Percentiles rank a stretch among this genome's conserved stretches.
Conservation (phyloP, 2,329 filamentous ascomycete species). For the Nectriaceae sp. region DNA sequence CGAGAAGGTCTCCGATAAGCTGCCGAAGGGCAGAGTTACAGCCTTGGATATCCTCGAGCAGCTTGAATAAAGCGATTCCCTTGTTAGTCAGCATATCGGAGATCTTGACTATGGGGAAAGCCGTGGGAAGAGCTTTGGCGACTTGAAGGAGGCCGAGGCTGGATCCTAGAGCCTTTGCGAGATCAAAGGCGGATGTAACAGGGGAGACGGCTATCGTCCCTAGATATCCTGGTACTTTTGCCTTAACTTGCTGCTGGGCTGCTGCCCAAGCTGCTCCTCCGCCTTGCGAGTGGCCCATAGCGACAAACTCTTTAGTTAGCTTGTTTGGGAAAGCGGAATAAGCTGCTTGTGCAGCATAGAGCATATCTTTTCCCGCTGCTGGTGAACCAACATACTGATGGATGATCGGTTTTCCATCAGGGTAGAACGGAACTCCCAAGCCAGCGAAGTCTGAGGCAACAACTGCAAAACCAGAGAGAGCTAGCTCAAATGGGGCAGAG, state of each 20-base stretch:
- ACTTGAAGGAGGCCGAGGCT: constrained; percentile 11
- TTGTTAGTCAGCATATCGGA: constrained; percentile 14
- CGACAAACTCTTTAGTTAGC: constrained; percentile 40
- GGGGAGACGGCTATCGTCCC: constrained; percentile 37
- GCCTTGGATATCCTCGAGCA: constrained; percentile 16
- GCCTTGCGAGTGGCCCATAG: constrained; percentile 50
- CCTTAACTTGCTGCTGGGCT: constrained; percentile 28
- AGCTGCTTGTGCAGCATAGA: constrained; percentile 45
- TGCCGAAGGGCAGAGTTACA: constrained; percentile 13
- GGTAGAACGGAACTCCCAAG: constrained; percentile 39
- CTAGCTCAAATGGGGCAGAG: constrained; percentile 40
- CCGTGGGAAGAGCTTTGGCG: constrained; percentile 11
- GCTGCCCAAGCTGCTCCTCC: constrained; percentile 44
- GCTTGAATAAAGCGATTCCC: constrained; percentile 6
- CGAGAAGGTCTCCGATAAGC: constrained; percentile 4
- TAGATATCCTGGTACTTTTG: constrained; percentile 36
- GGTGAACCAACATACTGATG: constrained; percentile 43
- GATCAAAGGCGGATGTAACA: constrained; percentile 24
- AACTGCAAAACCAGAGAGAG: constrained; percentile 45
- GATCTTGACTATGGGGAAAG: constrained; percentile 14
- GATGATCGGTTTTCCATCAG: constrained; percentile 36
- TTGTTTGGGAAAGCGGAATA: constrained; percentile 40
- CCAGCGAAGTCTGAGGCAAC: constrained; percentile 48
- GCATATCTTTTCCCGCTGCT: constrained; percentile 43
- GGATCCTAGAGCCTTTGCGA: constrained; percentile 5